Evolutionary conservation across 495 filamentous ascomycete genomes (phyloP).

Genomic region (Aspergillus affinis): DNA sequence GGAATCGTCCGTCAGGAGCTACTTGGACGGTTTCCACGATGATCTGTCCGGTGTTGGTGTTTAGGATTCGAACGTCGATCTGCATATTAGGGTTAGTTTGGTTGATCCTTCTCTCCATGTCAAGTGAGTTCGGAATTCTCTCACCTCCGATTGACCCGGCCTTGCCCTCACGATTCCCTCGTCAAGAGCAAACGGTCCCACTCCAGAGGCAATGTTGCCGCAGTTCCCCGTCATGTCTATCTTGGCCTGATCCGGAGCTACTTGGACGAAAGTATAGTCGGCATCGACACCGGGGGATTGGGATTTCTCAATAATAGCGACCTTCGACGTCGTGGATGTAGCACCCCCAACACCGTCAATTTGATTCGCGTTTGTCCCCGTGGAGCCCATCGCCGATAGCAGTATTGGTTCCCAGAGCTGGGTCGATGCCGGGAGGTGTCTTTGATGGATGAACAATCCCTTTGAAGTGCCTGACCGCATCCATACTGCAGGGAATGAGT

Average conservation of each 20-base stretch:
- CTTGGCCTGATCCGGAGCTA: constrained; percentile 28
- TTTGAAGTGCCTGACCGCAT: constrained; percentile 43
- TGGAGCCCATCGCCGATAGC: constrained; percentile 33
- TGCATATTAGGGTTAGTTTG: constrained; percentile 5
- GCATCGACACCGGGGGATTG: constrained; percentile 28
- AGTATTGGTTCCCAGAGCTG: constrained; percentile 29
- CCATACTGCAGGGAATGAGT: constrained; percentile 29
- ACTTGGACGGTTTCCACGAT: constrained; percentile 30
- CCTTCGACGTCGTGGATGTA: constrained; percentile 43
- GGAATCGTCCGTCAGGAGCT: constrained; percentile 19
- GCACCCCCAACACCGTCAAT: constrained; percentile 39
- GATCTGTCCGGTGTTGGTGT: constrained; percentile 30
- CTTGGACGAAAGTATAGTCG: constrained; percentile 42
- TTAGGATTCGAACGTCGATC: constrained; percentile 32
- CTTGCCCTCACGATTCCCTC: constrained; percentile 27
- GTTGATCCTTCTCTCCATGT: too few species aligned
- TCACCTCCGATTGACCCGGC: background rate
- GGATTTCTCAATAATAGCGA: constrained; percentile 34
- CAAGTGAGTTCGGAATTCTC: background rate
- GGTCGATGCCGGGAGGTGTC: constrained; percentile 26
- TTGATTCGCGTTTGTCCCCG: constrained; percentile 12
- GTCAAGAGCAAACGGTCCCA: constrained; percentile 38
- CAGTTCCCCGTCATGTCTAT: constrained; percentile 43
- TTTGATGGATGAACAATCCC: constrained; percentile 35
- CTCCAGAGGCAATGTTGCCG: constrained; percentile 40